Base-by-base conservation (phyloP, 2,329 filamentous ascomycete genomes). In the Exophiala lecanii-corni region DNA sequence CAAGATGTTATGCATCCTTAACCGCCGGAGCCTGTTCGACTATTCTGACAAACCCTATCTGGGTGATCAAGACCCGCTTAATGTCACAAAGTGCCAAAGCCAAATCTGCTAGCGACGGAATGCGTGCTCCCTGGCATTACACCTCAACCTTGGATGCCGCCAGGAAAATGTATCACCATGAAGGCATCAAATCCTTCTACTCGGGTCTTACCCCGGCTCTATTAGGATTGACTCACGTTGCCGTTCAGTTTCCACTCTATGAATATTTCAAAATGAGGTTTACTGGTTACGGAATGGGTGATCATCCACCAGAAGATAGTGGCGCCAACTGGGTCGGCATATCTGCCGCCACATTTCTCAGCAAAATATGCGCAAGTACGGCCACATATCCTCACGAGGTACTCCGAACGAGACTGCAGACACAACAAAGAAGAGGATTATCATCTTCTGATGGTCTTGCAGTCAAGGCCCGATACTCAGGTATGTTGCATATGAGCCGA, bases 351-450 rank as follows among this genome's bases (percentile, higher is more conserved):
- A 95, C 89, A 9, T 88, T 97, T 50, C 67, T 98, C 39, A 95
- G 89, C 69, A 98, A 98, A 68, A 79, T 96, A 36, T 82, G 92
- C 59, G 92, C 92, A 23, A 96, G 89, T 62, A 92, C 87, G 36
- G 86, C 89, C 6, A 98, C 92, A 13, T 98, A 98, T 62, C 92
- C 92, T 1, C 92, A 98, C 62, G 92, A 98, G 67, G 92, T 98
- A 13, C 82, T 98, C 39, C 82, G 92, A 33, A 98, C 92, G 37
- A 77, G 92, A 46, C 70, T 98, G 43, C 92, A 98, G 66, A 98
- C 92, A 1, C 92, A 98, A 63, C 82, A 92, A 59, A 78, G 89
- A 49, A 46, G 19, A 36, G 67, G 60, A 20, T 62, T 68, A 2
- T 62, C 72, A 9, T 73, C 75, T 17, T 76, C 76, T 4, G 74